phyloP scores from a whole-genome alignment of 1,284 basidiomycete species.

The Leucoagaricus sp. region DNA sequence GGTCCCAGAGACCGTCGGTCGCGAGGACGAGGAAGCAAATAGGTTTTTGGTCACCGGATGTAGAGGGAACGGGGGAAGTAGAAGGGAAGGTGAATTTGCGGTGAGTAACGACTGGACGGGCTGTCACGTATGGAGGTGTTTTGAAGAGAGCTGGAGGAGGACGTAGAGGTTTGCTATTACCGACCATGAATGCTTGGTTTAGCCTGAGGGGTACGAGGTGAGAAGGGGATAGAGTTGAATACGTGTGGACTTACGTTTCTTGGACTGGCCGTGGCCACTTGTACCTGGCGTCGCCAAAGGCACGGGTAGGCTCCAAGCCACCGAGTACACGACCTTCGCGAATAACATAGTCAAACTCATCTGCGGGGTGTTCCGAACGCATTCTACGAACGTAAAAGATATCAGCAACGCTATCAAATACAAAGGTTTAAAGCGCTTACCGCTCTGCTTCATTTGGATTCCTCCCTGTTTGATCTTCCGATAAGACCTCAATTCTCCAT shows the following conservation, averaged over 20 bases:
- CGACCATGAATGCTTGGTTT: slow-evolving; percentile 65
- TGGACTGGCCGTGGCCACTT: slow-evolving; percentile 83
- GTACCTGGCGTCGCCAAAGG: slow-evolving; percentile 95
- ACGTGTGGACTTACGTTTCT: slow-evolving; percentile 55
- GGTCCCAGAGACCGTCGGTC: slow-evolving; percentile 96
- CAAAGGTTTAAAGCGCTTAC: slow-evolving; percentile 36
- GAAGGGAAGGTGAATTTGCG: slow-evolving; percentile 47
- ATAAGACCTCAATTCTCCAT: slow-evolving; percentile 92
- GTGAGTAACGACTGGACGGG: slow-evolving; percentile 88
- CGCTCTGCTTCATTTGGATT: slow-evolving; percentile 81
- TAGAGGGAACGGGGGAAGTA: slow-evolving; percentile 33
- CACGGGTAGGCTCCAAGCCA: slow-evolving; percentile 91
- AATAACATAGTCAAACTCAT: slow-evolving; percentile 84
- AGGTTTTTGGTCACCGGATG: slow-evolving; percentile 30
- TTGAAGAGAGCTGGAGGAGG: slow-evolving; percentile 62
- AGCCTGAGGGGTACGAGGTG: slow-evolving; percentile 45
- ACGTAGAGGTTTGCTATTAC: slow-evolving; percentile 62
- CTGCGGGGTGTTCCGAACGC: slow-evolving; percentile 84
- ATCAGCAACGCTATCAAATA: not conserved
- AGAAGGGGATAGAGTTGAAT: not conserved
- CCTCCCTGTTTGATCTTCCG: slow-evolving; percentile 94
- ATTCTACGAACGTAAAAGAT: slow-evolving; percentile 57
- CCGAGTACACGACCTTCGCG: slow-evolving; percentile 87
- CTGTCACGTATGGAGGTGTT: slow-evolving; percentile 95
- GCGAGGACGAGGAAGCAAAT: slow-evolving; percentile 84